These are phyloP conservation scores for Diaporthe capsici DNA, from an alignment of 2,329 filamentous ascomycete species.

Conservation along the genomic window DNA sequence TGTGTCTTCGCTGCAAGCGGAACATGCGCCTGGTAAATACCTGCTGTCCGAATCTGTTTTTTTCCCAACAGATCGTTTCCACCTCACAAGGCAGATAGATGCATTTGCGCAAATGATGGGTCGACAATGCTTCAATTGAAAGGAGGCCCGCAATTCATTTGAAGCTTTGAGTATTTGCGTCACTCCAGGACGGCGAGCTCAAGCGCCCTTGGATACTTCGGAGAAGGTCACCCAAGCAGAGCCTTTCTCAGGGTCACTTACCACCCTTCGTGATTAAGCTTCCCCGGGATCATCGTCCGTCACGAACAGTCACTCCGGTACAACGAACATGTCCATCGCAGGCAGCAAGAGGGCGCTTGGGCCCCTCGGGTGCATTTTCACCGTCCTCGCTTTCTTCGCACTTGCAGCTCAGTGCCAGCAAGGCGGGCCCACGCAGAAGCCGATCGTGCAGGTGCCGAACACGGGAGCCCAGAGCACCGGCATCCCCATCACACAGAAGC, in stretches of 20 bases:
- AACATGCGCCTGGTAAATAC: not conserved
- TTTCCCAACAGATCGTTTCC: not conserved
- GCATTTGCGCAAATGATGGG: not conserved
- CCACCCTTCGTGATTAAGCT: conserved; percentile 3
- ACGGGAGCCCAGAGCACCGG: conserved; percentile 4
- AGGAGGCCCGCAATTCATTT: not conserved
- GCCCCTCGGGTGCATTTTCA: not conserved
- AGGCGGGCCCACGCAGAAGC: conserved; percentile 30
- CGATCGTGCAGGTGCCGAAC: conserved; percentile 26
- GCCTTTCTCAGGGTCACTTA: not conserved
- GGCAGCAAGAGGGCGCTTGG: not conserved
- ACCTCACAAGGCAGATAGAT: not conserved
- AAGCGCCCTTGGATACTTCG: not conserved
- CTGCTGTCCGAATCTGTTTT: not conserved
- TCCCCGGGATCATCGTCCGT: not conserved
- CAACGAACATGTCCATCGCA: conserved; percentile 6
- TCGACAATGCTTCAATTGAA: not conserved
- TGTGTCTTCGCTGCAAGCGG: conserved; percentile 6
- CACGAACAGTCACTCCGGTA: not conserved
- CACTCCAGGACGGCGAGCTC: not conserved
- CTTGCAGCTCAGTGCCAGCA: conserved; percentile 15
- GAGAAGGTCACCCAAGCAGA: not conserved
- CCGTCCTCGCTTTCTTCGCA: conserved; percentile 26
- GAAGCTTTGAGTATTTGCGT: not conserved
- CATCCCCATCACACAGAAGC: conserved; percentile 15